Conservation (phyloP, 805 yeast species). For the Jamesozyma piceae region DNA sequence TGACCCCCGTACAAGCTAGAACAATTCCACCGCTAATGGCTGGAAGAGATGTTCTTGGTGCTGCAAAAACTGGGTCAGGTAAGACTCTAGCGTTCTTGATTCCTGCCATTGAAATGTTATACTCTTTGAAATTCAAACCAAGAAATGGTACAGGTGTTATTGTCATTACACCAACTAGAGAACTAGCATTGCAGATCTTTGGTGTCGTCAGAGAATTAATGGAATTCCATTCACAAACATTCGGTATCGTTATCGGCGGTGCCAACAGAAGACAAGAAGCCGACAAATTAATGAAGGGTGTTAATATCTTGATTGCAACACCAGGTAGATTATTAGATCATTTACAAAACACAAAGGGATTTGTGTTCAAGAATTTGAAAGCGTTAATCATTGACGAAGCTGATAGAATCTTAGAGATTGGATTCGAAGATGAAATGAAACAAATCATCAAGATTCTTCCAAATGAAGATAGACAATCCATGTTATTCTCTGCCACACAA, state of each 20-base stretch:
- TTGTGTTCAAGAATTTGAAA: slow-evolving; percentile 87
- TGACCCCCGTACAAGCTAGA: slow-evolving; percentile 93
- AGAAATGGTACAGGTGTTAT: slow-evolving; percentile 97
- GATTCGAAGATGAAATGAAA: slow-evolving; percentile 97
- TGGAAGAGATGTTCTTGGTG: slow-evolving; percentile 95
- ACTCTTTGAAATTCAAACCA: slow-evolving; percentile 88
- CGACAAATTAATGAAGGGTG: slow-evolving; percentile 88
- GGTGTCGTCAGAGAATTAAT: slow-evolving; percentile 94
- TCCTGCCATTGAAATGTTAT: slow-evolving; percentile 90
- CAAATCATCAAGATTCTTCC: slow-evolving; percentile 93
- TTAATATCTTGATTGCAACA: slow-evolving; percentile 86
- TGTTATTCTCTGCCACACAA: slow-evolving; percentile 98
- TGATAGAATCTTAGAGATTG: slow-evolving; percentile 92
- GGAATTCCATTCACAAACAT: slow-evolving; percentile 85
- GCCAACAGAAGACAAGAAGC: slow-evolving; percentile 97
- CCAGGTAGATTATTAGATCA: slow-evolving; percentile 97
- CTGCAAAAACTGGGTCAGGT: slow-evolving; percentile 99
- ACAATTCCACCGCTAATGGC: slow-evolving; percentile 95
- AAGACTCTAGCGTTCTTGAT: slow-evolving; percentile 91
- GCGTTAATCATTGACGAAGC: slow-evolving; percentile 96
- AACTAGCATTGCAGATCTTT: slow-evolving; percentile 91
- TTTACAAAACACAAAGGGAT: slow-evolving; percentile 89
- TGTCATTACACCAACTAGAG: slow-evolving; percentile 95
- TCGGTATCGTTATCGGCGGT: slow-evolving; percentile 97
- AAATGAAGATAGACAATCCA: slow-evolving; percentile 84